Percentiles rank a stretch among this genome's conserved stretches.
phyloP scores from a whole-genome alignment of 2,329 filamentous ascomycete genomes.

The Aspergillus ustus region DNA sequence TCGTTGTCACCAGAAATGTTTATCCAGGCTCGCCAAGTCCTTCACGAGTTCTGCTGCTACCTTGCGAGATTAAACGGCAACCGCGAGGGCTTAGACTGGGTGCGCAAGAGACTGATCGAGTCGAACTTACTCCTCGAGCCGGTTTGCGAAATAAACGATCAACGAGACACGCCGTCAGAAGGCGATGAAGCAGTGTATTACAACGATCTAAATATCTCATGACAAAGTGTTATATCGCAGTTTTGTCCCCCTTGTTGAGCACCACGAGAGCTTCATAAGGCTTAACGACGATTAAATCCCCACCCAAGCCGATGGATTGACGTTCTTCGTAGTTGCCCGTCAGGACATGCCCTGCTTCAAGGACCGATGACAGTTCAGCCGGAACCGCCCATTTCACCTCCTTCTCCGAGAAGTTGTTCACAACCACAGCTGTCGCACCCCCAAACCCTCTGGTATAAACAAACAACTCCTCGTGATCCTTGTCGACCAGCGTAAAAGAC shows the following conservation, averaged over 20 bases:
- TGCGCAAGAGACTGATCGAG: background rate
- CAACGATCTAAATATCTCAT: background rate
- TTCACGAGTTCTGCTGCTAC: background rate
- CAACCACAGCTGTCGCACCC: constrained; percentile 37
- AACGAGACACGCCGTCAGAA: background rate
- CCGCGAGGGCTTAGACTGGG: background rate
- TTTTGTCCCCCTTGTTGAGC: background rate
- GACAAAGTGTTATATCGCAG: background rate
- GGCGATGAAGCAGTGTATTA: background rate
- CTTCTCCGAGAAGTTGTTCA: constrained; percentile 42
- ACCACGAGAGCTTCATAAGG: background rate
- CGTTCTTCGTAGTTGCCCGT: background rate
- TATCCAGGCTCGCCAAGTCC: background rate
- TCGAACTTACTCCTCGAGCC: background rate
- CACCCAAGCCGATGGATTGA: background rate
- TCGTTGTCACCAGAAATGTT: background rate
- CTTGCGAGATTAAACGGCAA: background rate
- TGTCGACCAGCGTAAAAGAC: constrained; percentile 61
- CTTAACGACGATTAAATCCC: background rate
- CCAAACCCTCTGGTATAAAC: constrained; percentile 55
- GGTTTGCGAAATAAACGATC: background rate
- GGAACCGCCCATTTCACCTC: constrained; percentile 38
- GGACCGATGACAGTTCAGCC: background rate
- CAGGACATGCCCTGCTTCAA: background rate
- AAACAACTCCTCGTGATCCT: constrained; percentile 59